Conservation (phyloP, 345 rosid genomes). For the Carallia brachiata region DNA sequence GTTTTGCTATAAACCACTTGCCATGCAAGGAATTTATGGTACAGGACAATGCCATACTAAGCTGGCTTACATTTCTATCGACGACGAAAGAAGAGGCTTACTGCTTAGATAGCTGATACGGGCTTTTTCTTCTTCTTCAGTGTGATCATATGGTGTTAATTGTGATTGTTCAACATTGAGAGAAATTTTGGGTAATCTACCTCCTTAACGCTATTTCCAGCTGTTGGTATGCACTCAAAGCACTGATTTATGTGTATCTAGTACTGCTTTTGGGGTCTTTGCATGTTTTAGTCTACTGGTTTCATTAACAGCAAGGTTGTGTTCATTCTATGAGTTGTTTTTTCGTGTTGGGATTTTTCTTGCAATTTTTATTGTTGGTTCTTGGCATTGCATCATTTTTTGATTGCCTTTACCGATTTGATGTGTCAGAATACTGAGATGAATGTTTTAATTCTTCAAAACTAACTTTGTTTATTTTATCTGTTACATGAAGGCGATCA, state of each 20-base stretch:
- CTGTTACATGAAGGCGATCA: slow-evolving; percentile 56
- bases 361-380: neutral
- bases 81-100: neutral
- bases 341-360: too few species aligned
- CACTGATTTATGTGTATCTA: neutral
- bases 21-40: slow-evolving; percentile 25
- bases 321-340: too few species aligned
- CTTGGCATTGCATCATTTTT: neutral
- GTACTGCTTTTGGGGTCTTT: neutral
- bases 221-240: neutral
- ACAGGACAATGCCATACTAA: slow-evolving; percentile 25
- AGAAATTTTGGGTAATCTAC: neutral
- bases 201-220: neutral
- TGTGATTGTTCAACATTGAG: neutral
- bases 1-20: slow-evolving; percentile 14
- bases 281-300: too few species aligned
- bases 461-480: neutral
- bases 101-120: neutral
- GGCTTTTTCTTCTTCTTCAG: neutral
- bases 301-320: too few species aligned
- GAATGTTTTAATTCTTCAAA: neutral
- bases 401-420: neutral
- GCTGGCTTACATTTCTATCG: slow-evolving; percentile 34
- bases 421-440: too few species aligned
- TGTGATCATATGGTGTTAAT: neutral